These are phyloP conservation scores for Lichtheimia hyalospora DNA, from an alignment of 371 early-diverging fungal genomes.

Conservation along the genomic window DNA sequence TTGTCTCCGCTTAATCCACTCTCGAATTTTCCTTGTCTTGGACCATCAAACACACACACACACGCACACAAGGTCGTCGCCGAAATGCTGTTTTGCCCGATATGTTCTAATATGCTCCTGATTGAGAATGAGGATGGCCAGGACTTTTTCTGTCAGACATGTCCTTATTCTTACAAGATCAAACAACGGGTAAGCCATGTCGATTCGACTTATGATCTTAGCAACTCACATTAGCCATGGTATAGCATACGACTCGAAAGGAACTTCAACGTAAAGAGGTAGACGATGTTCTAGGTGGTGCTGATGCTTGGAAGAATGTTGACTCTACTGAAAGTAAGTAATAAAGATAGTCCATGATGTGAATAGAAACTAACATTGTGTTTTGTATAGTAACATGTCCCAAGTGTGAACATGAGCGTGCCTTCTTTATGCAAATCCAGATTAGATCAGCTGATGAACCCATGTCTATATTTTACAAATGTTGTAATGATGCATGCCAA, in stretches of 20 bases:
- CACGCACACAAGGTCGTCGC: too few species aligned
- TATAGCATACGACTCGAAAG: conserved; percentile 55
- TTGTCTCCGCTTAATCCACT: background rate
- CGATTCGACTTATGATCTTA: background rate
- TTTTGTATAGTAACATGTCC: conserved; percentile 69
- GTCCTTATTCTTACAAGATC: conserved; percentile 84
- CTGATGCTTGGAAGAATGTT: conserved; percentile 90
- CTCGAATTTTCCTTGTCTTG: background rate
- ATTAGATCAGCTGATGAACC: conserved; percentile 97
- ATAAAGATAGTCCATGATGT: too few species aligned
- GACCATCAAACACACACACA: background rate
- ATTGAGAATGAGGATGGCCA: conserved; percentile 70
- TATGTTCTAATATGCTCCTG: conserved; percentile 82
- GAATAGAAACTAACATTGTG: too few species aligned
- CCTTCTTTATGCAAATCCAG: conserved; percentile 93
- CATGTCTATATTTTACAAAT: conserved; percentile 88
- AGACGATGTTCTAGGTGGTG: conserved; percentile 94
- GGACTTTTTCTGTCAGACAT: conserved; percentile 84
- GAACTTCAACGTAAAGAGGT: conserved; percentile 81
- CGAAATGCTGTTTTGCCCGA: conserved; percentile 86
- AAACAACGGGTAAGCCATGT: conserved; percentile 41
- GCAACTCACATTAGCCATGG: background rate
- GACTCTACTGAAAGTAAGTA: conserved; percentile 81
- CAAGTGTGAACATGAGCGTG: conserved; percentile 85
- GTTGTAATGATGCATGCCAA: conserved; percentile 67